Evolutionary conservation across 2,329 filamentous ascomycete species (phyloP).

Genomic region (Botrytis fragariae): DNA sequence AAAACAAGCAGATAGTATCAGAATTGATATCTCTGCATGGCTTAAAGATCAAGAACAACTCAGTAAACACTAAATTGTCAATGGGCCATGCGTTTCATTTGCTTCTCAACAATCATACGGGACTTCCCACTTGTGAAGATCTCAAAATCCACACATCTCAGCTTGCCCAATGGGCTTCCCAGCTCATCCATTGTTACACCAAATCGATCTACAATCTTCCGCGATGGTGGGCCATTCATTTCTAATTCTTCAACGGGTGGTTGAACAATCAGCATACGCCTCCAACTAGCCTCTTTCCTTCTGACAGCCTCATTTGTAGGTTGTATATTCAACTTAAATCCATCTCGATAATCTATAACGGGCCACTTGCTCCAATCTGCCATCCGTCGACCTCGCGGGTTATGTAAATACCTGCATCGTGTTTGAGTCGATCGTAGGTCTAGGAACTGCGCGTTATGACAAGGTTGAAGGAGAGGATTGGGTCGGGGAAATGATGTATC

Average conservation of each 20-base stretch:
- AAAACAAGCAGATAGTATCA: not conserved
- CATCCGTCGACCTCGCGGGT: not conserved
- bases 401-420: slow-evolving; percentile 8
- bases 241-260: slow-evolving; percentile 13
- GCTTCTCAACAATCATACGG: slow-evolving; percentile 15
- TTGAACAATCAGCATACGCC: slow-evolving; percentile 16
- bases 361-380: slow-evolving; percentile 10
- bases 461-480: slow-evolving; percentile 14
- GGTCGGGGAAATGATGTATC: slow-evolving; percentile 8
- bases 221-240: not conserved
- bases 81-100: not conserved
- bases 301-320: slow-evolving; percentile 4
- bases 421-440: slow-evolving; percentile 11
- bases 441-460: slow-evolving; percentile 17
- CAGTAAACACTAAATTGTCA: not conserved
- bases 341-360: not conserved
- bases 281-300: slow-evolving; percentile 14
- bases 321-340: not conserved
- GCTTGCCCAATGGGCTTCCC: slow-evolving; percentile 6
- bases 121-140: slow-evolving; percentile 13
- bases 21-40: not conserved
- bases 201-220: not conserved
- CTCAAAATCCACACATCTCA: slow-evolving; percentile 17
- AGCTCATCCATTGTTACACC: slow-evolving; percentile 13
- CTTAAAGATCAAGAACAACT: not conserved